A percentile compares a stretch with the other conserved stretches of the same genome.
Evolutionary conservation across 2,329 filamentous ascomycete species (phyloP).

Genomic region (Penicillium sp.): DNA sequence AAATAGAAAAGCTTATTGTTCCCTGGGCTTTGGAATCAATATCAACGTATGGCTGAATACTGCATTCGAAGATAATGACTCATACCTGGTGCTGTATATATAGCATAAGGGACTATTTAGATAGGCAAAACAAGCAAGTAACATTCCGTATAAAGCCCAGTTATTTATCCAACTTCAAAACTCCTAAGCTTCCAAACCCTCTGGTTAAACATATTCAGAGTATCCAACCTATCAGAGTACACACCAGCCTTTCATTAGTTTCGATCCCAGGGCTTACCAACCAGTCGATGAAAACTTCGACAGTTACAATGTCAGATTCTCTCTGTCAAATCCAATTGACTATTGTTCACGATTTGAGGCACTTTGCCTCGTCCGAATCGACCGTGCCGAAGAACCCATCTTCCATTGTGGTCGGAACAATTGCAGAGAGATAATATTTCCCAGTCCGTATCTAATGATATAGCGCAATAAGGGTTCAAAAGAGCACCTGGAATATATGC

Average conservation of each 20-base stretch:
- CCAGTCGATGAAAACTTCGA: background rate
- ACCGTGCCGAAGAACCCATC: slow-evolving; percentile 13
- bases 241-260: slow-evolving; percentile 1
- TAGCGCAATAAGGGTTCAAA: slow-evolving; percentile 30
- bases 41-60: background rate
- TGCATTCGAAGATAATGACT: background rate
- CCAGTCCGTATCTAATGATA: slow-evolving; percentile 39
- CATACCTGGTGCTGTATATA: background rate
- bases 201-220: background rate
- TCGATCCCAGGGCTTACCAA: background rate
- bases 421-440: slow-evolving; percentile 46
- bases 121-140: background rate
- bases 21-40: background rate
- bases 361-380: slow-evolving; percentile 25
- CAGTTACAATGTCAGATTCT: slow-evolving; percentile 33
- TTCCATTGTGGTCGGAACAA: slow-evolving; percentile 40
- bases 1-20: background rate
- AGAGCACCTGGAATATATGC: slow-evolving; percentile 38
- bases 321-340: slow-evolving; percentile 38
- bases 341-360: slow-evolving; percentile 35
- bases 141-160: background rate
- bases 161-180: background rate
- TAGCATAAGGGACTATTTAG: background rate
- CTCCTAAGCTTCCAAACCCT: no score
- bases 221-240: background rate